These are phyloP conservation scores for Penicillium simplicissimum DNA, from an alignment of 495 filamentous ascomycete genomes.

Conservation along the genomic window DNA sequence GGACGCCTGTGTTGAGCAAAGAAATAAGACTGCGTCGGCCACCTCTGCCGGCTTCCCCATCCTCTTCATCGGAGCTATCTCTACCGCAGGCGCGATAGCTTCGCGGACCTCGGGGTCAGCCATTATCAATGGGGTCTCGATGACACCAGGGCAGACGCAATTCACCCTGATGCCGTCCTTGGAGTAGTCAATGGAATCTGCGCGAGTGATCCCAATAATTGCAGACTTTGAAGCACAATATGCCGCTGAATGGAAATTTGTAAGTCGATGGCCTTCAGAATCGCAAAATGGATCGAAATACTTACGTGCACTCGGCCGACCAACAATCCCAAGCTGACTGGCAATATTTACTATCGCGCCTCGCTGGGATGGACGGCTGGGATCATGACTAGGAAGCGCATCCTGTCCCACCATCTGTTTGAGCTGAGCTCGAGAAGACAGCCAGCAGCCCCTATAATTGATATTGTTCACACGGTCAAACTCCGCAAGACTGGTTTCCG, in stretches of 20 bases:
- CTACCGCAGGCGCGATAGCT: conserved; percentile 34
- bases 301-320: conserved; percentile 48
- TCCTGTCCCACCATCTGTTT: conserved; percentile 51
- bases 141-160: conserved; percentile 55
- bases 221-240: conserved; percentile 52
- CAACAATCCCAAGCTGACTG: conserved; percentile 55
- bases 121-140: conserved; percentile 51
- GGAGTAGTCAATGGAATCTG: conserved; percentile 55
- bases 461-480: conserved; percentile 53
- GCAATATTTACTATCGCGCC: conserved; percentile 56
- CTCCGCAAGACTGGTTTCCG: conserved; percentile 33
- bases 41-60: conserved; percentile 52
- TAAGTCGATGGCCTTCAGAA: background rate
- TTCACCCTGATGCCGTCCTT: conserved; percentile 51
- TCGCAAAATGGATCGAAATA: conserved; percentile 5
- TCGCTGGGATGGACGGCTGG: conserved; percentile 31
- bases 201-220: conserved; percentile 45
- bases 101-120: conserved; percentile 38
- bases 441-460: conserved; percentile 55
- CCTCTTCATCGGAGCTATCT: conserved; percentile 53
- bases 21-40: conserved; percentile 51
- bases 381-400: conserved; percentile 43
- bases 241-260: conserved; percentile 27
- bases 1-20: conserved; percentile 47
- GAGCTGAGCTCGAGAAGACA: conserved; percentile 50